These are phyloP conservation scores for Fusarium bactridioides DNA, from an alignment of 2,329 filamentous ascomycete species.

Conservation along the genomic window DNA sequence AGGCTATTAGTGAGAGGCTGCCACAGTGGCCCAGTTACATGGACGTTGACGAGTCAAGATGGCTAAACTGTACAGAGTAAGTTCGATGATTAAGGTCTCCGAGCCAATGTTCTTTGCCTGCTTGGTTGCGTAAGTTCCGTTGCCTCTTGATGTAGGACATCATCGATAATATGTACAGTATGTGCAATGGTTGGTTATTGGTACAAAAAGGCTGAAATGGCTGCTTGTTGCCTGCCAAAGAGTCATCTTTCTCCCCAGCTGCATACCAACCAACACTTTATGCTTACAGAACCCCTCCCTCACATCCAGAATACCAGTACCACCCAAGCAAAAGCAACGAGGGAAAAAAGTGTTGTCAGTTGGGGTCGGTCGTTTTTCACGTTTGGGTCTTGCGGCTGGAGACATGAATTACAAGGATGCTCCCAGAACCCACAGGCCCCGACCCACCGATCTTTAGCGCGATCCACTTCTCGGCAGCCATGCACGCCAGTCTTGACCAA, in stretches of 20 bases:
- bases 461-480: slow-evolving; percentile 47
- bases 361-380: slow-evolving; percentile 10
- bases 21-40: neutral
- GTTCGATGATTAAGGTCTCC: slow-evolving; percentile 18
- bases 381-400: slow-evolving; percentile 29
- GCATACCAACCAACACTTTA: slow-evolving; percentile 7
- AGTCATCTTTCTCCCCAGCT: slow-evolving; percentile 7
- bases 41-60: slow-evolving; percentile 32
- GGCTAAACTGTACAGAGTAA: slow-evolving; percentile 23
- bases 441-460: slow-evolving; percentile 45
- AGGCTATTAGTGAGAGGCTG: slow-evolving; percentile 31
- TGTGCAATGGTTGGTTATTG: neutral
- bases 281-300: slow-evolving; percentile 8
- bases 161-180: neutral
- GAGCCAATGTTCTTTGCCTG: neutral
- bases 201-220: neutral
- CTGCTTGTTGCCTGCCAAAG: slow-evolving; percentile 16
- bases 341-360: slow-evolving; percentile 1
- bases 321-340: neutral
- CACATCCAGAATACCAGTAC: neutral
- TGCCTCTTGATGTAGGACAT: slow-evolving; percentile 10
- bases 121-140: slow-evolving; percentile 17
- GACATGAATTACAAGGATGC: slow-evolving; percentile 26
- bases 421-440: slow-evolving; percentile 20
- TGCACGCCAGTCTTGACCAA: slow-evolving; percentile 47